Evolutionary conservation across 805 yeast genomes (phyloP), one percentile per base, ranked within the genome.

Genomic region (Teunomyces stri): DNA sequence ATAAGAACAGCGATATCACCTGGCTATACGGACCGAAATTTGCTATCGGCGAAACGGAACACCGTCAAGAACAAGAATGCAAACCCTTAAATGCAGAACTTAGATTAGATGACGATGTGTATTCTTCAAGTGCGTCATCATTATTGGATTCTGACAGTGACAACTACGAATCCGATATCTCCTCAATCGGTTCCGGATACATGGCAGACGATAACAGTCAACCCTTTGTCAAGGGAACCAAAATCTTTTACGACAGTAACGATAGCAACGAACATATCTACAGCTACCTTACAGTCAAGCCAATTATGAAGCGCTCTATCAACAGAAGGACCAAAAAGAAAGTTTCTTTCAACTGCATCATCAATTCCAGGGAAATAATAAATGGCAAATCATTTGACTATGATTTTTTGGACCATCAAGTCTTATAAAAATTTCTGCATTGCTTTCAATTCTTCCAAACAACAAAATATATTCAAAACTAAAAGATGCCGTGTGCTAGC

Each of bases 1-100:
- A 68, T 54, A 79, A 79, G 55, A 71, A 66, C 47, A 75, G 76
- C 49, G 84, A 79, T 55, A 71, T 77, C 42, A 79, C 82, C 3
- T 78, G 79, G 68, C 65, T 79, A 43, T 79, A 74, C 54, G 84
- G 84, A 0, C 84, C 84, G 16, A 65, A 67, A 47, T 61, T 60
- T 47, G 44, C 38, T 13, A 11, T 25, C 41, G 13, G 10, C 31
- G 22, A 22, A 18, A 16, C 28, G 42, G 22, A 28, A 22, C 40
- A 47, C 36, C 9, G 35, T 45, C 18, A 15, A 27, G 13, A 9
- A 35, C 18, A 44, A 13, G 47, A 27, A 25, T 15, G 21, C 43
- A 16, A 35, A 16, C 35, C 10, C 13, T 11, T 25, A 4, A 16
- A 21, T 9, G 15, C 42, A 34, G 45, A 33, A 6, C 16, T 11